Evolutionary conservation across 1,284 basidiomycete genomes (phyloP).

Genomic region (Schizopora paradoxa): DNA sequence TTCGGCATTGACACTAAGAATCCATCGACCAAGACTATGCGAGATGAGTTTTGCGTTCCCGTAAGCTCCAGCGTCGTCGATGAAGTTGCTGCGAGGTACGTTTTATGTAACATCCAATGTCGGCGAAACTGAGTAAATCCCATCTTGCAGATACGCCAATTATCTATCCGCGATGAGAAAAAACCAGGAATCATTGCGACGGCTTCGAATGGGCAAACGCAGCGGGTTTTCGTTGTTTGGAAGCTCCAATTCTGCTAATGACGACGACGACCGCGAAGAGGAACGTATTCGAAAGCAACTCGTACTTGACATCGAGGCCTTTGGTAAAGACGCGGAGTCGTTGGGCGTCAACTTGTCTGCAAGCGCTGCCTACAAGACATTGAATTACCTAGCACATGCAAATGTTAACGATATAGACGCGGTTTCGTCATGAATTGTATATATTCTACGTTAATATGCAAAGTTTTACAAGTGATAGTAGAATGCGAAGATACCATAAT

Average conservation of each 20-base stretch:
- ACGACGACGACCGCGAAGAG: constrained; percentile 71
- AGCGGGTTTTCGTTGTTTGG: constrained; percentile 76
- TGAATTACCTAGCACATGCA: constrained; percentile 57
- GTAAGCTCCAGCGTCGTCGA: constrained; percentile 71
- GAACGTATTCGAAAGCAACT: constrained; percentile 82
- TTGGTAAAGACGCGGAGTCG: constrained; percentile 68
- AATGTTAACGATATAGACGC: constrained; percentile 35
- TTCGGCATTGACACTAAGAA: constrained; percentile 57
- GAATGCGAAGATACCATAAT: neutral
- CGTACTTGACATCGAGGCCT: constrained; percentile 78
- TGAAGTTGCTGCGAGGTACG: constrained; percentile 63
- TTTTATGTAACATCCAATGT: neutral
- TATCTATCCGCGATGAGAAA: constrained; percentile 82
- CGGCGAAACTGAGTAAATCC: neutral
- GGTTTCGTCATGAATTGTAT: neutral
- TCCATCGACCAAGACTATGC: constrained; percentile 53
- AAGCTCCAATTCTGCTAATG: constrained; percentile 37
- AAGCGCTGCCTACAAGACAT: constrained; percentile 49
- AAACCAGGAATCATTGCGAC: constrained; percentile 81
- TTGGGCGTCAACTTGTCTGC: constrained; percentile 62
- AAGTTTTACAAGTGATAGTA: neutral
- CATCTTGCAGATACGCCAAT: constrained; percentile 48
- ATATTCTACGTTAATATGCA: neutral
- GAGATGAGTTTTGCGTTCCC: constrained; percentile 43
- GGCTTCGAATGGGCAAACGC: constrained; percentile 83